phyloP scores from a whole-genome alignment of 1,139 yeast genomes.

The Candida albicans region DNA sequence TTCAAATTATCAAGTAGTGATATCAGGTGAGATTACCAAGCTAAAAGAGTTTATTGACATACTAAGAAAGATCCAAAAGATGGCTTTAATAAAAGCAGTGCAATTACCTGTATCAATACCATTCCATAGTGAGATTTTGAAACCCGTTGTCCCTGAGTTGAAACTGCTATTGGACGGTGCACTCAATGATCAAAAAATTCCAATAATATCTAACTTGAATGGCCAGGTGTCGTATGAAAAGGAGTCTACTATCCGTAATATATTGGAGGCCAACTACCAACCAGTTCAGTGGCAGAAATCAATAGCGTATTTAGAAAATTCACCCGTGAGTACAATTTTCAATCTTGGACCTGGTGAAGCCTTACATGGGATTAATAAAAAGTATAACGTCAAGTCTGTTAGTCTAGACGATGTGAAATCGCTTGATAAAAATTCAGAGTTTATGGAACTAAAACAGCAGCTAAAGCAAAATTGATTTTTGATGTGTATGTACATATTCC shows the following conservation, averaged over 20 bases:
- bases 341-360: slow-evolving; percentile 43
- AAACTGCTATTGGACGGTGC: slow-evolving; percentile 13
- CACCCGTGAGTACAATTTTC: slow-evolving; percentile 23
- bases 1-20: slow-evolving; percentile 40
- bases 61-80: slow-evolving; percentile 2
- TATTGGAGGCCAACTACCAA: slow-evolving; percentile 37
- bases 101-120: slow-evolving; percentile 52
- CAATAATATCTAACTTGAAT: slow-evolving; percentile 37
- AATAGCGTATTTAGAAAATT: slow-evolving; percentile 21
- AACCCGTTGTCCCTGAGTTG: slow-evolving; percentile 36
- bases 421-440: neutral
- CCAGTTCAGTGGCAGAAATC: slow-evolving; percentile 48
- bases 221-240: slow-evolving; percentile 23
- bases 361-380: slow-evolving; percentile 26
- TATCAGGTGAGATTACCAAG: slow-evolving; percentile 39
- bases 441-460: neutral
- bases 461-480: neutral
- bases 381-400: slow-evolving; percentile 14
- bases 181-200: slow-evolving; percentile 19
- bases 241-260: slow-evolving; percentile 23
- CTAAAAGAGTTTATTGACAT: slow-evolving; percentile 16
- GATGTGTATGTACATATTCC: neutral
- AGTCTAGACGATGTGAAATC: slow-evolving; percentile 8
- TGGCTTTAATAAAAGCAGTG: slow-evolving; percentile 7
- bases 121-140: slow-evolving; percentile 47